phyloP scores from a whole-genome alignment of 2,329 filamentous ascomycete genomes.

The Pseudopyricularia cyperi region DNA sequence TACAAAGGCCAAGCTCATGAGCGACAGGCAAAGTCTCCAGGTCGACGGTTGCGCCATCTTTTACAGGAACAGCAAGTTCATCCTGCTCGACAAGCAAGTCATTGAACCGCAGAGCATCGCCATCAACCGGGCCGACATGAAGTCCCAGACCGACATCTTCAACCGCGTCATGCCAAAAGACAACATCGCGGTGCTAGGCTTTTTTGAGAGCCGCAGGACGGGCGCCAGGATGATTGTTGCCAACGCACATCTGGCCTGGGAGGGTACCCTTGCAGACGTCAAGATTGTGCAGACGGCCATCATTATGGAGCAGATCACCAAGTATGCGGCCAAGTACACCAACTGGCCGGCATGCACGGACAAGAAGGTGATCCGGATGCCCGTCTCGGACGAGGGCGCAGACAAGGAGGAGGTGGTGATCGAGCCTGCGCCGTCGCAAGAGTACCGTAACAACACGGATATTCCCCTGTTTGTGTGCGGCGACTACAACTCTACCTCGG shows the following conservation, averaged over 20 bases:
- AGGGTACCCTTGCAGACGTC: constrained; percentile 79
- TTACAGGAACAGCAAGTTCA: constrained; percentile 76
- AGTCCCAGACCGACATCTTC: constrained; percentile 93
- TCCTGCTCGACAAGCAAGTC: constrained; percentile 84
- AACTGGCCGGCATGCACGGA: constrained; percentile 59
- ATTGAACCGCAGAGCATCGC: constrained; percentile 86
- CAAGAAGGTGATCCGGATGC: constrained; percentile 48
- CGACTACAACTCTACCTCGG: constrained; percentile 84
- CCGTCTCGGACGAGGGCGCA: constrained; percentile 20
- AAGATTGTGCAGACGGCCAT: constrained; percentile 95
- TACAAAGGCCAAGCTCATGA: constrained; percentile 81
- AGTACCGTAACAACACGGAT: constrained; percentile 74
- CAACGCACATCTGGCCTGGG: constrained; percentile 93
- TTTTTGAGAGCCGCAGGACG: constrained; percentile 83
- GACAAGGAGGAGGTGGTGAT: background rate
- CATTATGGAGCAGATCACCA: constrained; percentile 81
- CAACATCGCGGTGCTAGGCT: constrained; percentile 84
- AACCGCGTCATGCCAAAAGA: constrained; percentile 98
- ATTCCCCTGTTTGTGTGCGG: constrained; percentile 87
- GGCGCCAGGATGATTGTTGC: constrained; percentile 87
- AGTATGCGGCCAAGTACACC: constrained; percentile 75
- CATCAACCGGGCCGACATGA: constrained; percentile 93
- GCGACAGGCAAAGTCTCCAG: constrained; percentile 71
- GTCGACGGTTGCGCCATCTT: constrained; percentile 97
- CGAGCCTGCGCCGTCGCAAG: constrained; percentile 61